These are phyloP conservation scores for Populus simonii DNA, from an alignment of 345 rosid species.

Conservation along the genomic window DNA sequence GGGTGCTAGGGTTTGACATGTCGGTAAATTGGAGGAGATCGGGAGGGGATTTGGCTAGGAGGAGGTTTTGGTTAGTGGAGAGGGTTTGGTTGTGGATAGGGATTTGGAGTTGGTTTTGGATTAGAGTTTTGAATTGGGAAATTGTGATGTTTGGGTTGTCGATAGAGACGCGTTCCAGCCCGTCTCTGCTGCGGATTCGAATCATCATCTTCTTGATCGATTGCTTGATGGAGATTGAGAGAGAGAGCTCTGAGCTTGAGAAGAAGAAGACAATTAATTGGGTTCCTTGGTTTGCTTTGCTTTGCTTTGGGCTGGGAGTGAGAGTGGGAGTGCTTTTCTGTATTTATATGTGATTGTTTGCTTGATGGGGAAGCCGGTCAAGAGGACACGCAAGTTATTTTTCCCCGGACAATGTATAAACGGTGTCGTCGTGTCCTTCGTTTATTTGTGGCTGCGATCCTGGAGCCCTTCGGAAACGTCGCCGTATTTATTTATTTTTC, in stretches of 20 bases:
- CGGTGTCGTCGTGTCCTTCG: background rate
- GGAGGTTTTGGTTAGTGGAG: conserved; percentile 68
- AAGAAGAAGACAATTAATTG: background rate
- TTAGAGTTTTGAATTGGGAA: conserved; percentile 66
- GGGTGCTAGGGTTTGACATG: conserved; percentile 57
- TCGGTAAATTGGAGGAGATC: conserved; percentile 57
- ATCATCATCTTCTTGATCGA: conserved; percentile 51
- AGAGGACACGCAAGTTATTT: background rate
- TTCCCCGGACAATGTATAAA: background rate
- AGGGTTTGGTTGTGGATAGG: conserved; percentile 70
- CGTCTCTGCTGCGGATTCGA: conserved; percentile 90
- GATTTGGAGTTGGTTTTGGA: conserved; percentile 76
- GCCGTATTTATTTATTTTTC: too few relatives aligned
- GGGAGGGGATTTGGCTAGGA: conserved; percentile 57
- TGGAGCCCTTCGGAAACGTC: too few relatives aligned
- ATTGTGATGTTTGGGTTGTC: conserved; percentile 52
- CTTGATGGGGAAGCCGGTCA: conserved; percentile 10
- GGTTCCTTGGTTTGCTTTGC: background rate
- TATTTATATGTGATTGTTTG: conserved; percentile 6
- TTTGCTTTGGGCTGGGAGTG: background rate
- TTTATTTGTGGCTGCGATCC: background rate
- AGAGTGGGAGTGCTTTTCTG: background rate
- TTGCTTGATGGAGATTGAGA: background rate
- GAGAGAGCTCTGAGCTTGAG: background rate
- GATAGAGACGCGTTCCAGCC: conserved; percentile 73